Conservation (phyloP, 1,284 basidiomycete species). For the Laetiporus sulphureus region DNA sequence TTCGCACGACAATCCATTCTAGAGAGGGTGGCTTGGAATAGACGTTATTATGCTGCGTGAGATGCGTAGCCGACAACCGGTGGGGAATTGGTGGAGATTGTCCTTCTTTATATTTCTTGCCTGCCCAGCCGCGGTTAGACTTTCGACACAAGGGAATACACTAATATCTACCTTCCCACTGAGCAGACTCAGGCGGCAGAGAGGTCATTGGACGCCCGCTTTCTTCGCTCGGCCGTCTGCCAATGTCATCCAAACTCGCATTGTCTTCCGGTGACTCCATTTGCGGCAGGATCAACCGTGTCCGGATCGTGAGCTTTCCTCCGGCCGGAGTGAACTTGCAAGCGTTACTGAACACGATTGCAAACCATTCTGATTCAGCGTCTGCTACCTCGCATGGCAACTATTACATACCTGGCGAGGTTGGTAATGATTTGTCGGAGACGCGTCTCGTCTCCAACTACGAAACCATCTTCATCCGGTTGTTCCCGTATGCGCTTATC, state of each 20-base stretch:
- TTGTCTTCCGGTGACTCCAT: conserved; percentile 3
- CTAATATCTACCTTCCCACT: too few species aligned
- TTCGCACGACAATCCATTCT: conserved; percentile 68
- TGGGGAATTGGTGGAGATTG: conserved; percentile 11
- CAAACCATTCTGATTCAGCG: conserved; percentile 5
- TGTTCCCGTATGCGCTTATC: conserved; percentile 33
- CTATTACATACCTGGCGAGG: conserved; percentile 59
- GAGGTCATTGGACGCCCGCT: too few species aligned
- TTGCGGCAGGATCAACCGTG: conserved; percentile 46
- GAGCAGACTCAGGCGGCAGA: too few species aligned
- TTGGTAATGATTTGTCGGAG: conserved; percentile 77
- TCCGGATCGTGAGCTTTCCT: conserved; percentile 56
- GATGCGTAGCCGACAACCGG: conserved; percentile 37
- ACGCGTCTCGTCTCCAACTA: conserved; percentile 76
- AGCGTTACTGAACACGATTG: conserved; percentile 43
- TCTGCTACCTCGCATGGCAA: too few species aligned
- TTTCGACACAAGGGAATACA: too few species aligned
- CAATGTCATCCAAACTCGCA: conserved; percentile 4
- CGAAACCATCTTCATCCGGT: conserved; percentile 52
- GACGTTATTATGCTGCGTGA: conserved; percentile 44
- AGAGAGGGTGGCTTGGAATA: conserved; percentile 29
- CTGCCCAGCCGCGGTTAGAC: too few species aligned
- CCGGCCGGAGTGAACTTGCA: conserved; percentile 79
- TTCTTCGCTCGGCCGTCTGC: too few species aligned
- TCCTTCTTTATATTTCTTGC: too few species aligned